Conservation (phyloP, 108 stramenopile genomes). For the Skeletonema tropicum region DNA sequence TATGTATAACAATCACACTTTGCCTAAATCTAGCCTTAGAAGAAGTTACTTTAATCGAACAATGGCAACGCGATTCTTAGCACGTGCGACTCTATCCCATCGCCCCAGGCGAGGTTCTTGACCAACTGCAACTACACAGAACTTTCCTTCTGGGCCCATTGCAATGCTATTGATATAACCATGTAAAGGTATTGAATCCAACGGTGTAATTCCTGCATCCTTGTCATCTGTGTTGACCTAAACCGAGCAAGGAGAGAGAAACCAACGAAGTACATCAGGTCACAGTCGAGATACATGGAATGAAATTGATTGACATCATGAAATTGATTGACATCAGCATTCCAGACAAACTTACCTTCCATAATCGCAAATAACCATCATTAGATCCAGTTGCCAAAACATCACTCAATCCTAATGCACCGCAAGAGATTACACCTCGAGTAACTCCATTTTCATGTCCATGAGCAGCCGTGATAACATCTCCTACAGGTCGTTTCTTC, state of each 20-base stretch:
- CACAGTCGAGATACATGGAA: neutral
- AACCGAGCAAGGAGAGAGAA: neutral
- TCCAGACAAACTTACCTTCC: slow-evolving; percentile 60
- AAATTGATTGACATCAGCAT: neutral
- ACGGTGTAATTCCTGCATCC: slow-evolving; percentile 56
- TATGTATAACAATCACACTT: neutral
- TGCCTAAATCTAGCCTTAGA: slow-evolving; percentile 2
- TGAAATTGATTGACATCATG: neutral
- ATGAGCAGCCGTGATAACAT: slow-evolving; percentile 60
- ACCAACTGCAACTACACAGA: slow-evolving; percentile 82
- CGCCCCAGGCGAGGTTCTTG: slow-evolving; percentile 89
- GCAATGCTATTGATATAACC: slow-evolving; percentile 88
- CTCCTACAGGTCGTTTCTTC: slow-evolving; percentile 90
- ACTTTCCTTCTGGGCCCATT: slow-evolving; percentile 77
- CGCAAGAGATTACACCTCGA: slow-evolving; percentile 62
- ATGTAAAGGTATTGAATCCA: slow-evolving; percentile 62
- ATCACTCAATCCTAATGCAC: slow-evolving; percentile 71
- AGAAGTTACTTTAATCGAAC: slow-evolving; percentile 49
- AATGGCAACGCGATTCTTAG: slow-evolving; percentile 87
- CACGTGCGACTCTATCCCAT: slow-evolving; percentile 81
- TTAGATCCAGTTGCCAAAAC: slow-evolving; percentile 80
- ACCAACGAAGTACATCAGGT: neutral
- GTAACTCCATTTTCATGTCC: slow-evolving; percentile 44
- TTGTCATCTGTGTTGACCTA: slow-evolving; percentile 56
- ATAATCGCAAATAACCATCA: slow-evolving; percentile 88